Evolutionary conservation across 306 rosid species (phyloP).

Genomic region (Vigna reflexopilosa): DNA sequence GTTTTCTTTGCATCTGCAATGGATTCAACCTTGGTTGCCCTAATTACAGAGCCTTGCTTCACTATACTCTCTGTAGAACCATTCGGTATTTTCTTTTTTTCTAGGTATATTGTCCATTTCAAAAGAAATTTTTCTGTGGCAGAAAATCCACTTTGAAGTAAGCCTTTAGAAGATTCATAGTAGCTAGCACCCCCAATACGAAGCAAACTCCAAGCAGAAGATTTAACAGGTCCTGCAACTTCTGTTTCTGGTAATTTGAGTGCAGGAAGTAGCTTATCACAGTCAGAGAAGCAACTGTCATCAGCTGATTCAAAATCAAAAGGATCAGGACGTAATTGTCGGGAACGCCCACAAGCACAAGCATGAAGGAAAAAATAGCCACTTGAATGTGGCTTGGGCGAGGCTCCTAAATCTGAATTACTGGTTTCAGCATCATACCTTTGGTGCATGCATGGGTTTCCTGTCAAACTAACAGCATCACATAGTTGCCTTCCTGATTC

Average conservation of each 20-base stretch:
- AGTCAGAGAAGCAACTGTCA: constrained; percentile 68
- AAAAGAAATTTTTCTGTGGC: constrained; percentile 72
- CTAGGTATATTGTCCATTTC: constrained; percentile 70
- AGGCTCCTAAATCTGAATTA: constrained; percentile 46
- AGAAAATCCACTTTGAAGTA: constrained; percentile 91
- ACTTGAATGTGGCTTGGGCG: constrained; percentile 71
- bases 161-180: constrained; percentile 86
- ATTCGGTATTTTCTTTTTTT: constrained; percentile 50
- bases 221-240: constrained; percentile 60
- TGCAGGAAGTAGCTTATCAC: constrained; percentile 81
- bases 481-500: constrained; percentile 89
- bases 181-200: constrained; percentile 87
- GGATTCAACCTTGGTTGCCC: constrained; percentile 53
- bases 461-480: constrained; percentile 92
- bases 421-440: constrained; percentile 66
- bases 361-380: constrained; percentile 87
- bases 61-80: constrained; percentile 52
- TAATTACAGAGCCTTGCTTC: constrained; percentile 52
- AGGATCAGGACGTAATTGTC: constrained; percentile 77
- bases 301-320: constrained; percentile 90
- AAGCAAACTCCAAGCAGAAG: constrained; percentile 83
- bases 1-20: constrained; percentile 53
- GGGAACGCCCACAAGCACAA: constrained; percentile 92
- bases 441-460: constrained; percentile 91
- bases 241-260: constrained; percentile 70